Conservation (phyloP, 2,329 filamentous ascomycete genomes). For the Cladosporium sp. region DNA sequence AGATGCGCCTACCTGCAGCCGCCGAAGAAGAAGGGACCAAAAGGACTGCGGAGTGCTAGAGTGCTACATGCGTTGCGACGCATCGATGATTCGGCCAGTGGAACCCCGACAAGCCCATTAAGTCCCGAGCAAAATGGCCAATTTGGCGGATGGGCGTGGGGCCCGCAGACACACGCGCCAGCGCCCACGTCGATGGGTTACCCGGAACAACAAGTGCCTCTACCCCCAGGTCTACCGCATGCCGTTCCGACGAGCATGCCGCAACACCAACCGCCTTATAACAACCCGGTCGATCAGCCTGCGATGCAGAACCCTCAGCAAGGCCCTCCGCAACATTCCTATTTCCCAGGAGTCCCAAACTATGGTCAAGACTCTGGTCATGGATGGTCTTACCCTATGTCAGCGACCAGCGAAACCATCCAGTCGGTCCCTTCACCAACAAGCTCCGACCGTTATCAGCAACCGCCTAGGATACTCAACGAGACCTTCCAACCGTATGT, state of each 20-base stretch:
- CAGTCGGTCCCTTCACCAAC: slow-evolving; percentile 19
- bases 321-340: background rate
- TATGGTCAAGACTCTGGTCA: slow-evolving; percentile 1
- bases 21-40: slow-evolving; percentile 35
- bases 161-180: slow-evolving; percentile 1
- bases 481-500: slow-evolving; percentile 31
- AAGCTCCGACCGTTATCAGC: slow-evolving; percentile 18
- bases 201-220: slow-evolving; percentile 8
- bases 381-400: slow-evolving; percentile 17
- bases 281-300: background rate
- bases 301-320: slow-evolving; percentile 9
- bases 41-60: slow-evolving; percentile 31
- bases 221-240: slow-evolving; percentile 9
- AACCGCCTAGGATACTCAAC: slow-evolving; percentile 19
- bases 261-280: slow-evolving; percentile 21
- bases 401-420: slow-evolving; percentile 19
- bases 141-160: slow-evolving; percentile 30
- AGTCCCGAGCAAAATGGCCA: slow-evolving; percentile 21
- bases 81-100: slow-evolving; percentile 29
- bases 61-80: slow-evolving; percentile 32
- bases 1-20: slow-evolving; percentile 33
- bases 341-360: background rate
- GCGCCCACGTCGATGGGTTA: background rate
- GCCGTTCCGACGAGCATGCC: slow-evolving; percentile 19
- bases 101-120: slow-evolving; percentile 21